Evolutionary conservation across 306 rosid genomes (phyloP).

Genomic region (Citrullus amarus): DNA sequence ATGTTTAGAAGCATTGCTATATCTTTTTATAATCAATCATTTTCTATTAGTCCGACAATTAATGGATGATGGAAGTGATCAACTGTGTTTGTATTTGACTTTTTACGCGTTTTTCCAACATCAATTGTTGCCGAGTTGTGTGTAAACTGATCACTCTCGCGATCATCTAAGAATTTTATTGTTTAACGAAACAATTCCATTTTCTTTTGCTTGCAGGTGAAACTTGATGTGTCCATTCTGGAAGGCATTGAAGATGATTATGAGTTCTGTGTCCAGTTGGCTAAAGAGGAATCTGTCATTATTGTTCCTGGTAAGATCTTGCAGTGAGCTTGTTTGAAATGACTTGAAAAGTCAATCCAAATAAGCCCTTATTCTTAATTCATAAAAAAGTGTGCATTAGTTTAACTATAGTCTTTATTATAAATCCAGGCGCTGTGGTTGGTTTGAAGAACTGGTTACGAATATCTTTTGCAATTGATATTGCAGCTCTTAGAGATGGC

Average conservation of each 20-base stretch:
- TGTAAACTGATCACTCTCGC: too few relatives aligned
- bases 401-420: background rate
- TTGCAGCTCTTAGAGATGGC: constrained; percentile 34
- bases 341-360: too few relatives aligned
- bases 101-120: background rate
- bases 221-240: constrained; percentile 25
- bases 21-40: background rate
- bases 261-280: constrained; percentile 36
- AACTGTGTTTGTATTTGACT: background rate
- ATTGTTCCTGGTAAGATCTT: constrained; percentile 25
- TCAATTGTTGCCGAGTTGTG: background rate
- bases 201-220: constrained; percentile 22
- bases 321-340: background rate
- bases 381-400: background rate
- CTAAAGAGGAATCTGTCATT: constrained; percentile 29
- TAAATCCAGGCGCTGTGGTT: constrained; percentile 20
- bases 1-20: background rate
- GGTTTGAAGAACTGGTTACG: constrained; percentile 46
- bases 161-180: too few relatives aligned
- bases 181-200: background rate
- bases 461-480: constrained; percentile 32
- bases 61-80: background rate
- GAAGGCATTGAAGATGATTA: constrained; percentile 34
- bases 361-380: background rate
- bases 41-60: background rate